Conservation (phyloP, 768 basidiomycete species). For the Porphyrellus cyaneotinctus region DNA sequence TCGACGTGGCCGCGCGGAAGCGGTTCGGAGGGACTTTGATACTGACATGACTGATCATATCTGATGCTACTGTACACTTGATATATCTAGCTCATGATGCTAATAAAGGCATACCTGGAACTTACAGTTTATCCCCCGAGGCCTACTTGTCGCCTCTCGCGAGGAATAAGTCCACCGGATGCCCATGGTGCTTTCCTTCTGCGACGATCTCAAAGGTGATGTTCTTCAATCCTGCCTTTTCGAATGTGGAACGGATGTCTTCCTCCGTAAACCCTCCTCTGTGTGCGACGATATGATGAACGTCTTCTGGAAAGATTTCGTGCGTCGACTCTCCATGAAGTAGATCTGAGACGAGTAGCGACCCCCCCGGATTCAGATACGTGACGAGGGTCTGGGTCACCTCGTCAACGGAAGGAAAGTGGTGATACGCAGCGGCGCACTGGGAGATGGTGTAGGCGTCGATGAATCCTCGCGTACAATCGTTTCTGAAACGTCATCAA, state of each 20-base stretch:
- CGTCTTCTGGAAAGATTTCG: slow-evolving; percentile 29
- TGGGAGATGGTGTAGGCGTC: slow-evolving; percentile 28
- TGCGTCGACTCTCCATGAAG: slow-evolving; percentile 28
- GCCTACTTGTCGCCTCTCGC: slow-evolving; percentile 46
- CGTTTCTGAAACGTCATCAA: neutral
- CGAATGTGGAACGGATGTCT: slow-evolving; percentile 48
- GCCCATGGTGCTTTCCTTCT: slow-evolving; percentile 30
- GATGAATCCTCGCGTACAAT: too few species aligned
- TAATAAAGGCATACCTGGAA: neutral
- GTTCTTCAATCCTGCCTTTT: slow-evolving; percentile 46
- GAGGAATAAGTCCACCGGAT: slow-evolving; percentile 47
- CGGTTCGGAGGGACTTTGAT: slow-evolving; percentile 72
- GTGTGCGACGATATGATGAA: slow-evolving; percentile 52
- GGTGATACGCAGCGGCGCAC: slow-evolving; percentile 66
- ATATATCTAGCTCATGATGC: neutral
- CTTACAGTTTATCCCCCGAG: too few species aligned
- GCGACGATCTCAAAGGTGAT: slow-evolving; percentile 38
- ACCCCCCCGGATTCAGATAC: slow-evolving; percentile 60
- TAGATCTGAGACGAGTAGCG: slow-evolving; percentile 56
- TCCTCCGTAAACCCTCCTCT: slow-evolving; percentile 48
- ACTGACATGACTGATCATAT: slow-evolving; percentile 40
- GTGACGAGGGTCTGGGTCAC: slow-evolving; percentile 50
- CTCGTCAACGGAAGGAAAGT: slow-evolving; percentile 46
- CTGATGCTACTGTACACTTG: neutral
- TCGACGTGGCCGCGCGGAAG: slow-evolving; percentile 61